Evolutionary conservation across 2,329 filamentous ascomycete species (phyloP).

Genomic region (Epichloe glyceriae): DNA sequence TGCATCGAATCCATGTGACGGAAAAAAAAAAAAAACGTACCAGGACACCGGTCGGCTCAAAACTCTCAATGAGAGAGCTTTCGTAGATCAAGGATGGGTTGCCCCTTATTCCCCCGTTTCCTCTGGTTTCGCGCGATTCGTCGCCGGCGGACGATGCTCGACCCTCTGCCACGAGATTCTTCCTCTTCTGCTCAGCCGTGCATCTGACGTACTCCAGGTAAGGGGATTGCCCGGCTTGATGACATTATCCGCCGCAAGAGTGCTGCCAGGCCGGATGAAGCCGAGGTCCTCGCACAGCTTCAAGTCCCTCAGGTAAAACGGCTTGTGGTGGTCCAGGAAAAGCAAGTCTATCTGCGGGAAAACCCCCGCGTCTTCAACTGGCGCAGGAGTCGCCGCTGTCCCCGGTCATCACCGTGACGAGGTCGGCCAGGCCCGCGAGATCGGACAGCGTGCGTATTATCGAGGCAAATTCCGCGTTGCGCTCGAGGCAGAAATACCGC

Average conservation of each 20-base stretch:
- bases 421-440: conserved; percentile 57
- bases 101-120: conserved; percentile 27
- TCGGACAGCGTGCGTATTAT: conserved; percentile 57
- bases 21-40: conserved; percentile 28
- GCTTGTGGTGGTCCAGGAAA: conserved; percentile 74
- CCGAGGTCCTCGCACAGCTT: conserved; percentile 63
- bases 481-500: conserved; percentile 59
- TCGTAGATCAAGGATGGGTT: conserved; percentile 55
- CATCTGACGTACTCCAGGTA: conserved; percentile 60
- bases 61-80: conserved; percentile 50
- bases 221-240: conserved; percentile 59
- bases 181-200: conserved; percentile 48
- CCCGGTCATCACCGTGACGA: conserved; percentile 60
- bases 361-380: conserved; percentile 40
- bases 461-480: conserved; percentile 60
- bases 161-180: conserved; percentile 40
- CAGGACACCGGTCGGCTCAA: conserved; percentile 53
- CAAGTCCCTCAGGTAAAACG: conserved; percentile 59
- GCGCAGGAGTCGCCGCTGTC: conserved; percentile 53
- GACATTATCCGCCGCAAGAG: conserved; percentile 57
- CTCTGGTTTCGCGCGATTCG: background rate
- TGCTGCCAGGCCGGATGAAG: conserved; percentile 47
- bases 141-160: background rate
- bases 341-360: conserved; percentile 54
- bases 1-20: background rate